Conservation (phyloP, 1,139 yeast genomes). For the Yamadazyma diddensiae region DNA sequence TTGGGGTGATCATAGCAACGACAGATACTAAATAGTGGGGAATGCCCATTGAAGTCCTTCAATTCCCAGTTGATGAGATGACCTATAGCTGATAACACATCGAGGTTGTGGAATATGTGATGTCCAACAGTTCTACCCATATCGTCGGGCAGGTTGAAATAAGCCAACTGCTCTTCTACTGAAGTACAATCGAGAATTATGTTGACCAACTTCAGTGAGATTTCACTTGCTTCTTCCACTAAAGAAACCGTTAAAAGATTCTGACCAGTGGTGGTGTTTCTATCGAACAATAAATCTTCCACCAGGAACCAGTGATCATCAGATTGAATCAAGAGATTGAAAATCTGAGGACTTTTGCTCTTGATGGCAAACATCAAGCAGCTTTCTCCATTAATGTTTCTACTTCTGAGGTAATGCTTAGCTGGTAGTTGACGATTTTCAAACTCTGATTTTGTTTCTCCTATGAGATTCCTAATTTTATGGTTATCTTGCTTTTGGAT, state of each 20-base stretch:
- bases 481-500: slow-evolving; percentile 36
- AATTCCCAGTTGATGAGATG: slow-evolving; percentile 62
- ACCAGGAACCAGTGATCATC: slow-evolving; percentile 50
- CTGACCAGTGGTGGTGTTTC: slow-evolving; percentile 45
- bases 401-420: slow-evolving; percentile 46
- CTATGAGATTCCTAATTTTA: slow-evolving; percentile 20
- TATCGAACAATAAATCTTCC: slow-evolving; percentile 68
- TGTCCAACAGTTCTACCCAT: slow-evolving; percentile 68
- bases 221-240: slow-evolving; percentile 48
- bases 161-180: slow-evolving; percentile 42
- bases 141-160: slow-evolving; percentile 50
- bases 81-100: slow-evolving; percentile 56
- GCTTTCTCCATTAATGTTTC: slow-evolving; percentile 68
- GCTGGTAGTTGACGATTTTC: slow-evolving; percentile 26
- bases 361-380: slow-evolving; percentile 53
- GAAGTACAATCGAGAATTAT: slow-evolving; percentile 43
- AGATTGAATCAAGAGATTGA: slow-evolving; percentile 44
- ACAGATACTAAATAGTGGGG: slow-evolving; percentile 75
- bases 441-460: slow-evolving; percentile 15
- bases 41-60: slow-evolving; percentile 67
- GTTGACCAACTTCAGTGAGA: slow-evolving; percentile 48
- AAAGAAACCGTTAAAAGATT: slow-evolving; percentile 63
- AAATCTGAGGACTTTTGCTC: slow-evolving; percentile 38
- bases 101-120: slow-evolving; percentile 60
- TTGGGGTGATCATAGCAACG: slow-evolving; percentile 78